phyloP scores from a whole-genome alignment of 108 stramenopile genomes.

The Schizochytrium sp. region DNA sequence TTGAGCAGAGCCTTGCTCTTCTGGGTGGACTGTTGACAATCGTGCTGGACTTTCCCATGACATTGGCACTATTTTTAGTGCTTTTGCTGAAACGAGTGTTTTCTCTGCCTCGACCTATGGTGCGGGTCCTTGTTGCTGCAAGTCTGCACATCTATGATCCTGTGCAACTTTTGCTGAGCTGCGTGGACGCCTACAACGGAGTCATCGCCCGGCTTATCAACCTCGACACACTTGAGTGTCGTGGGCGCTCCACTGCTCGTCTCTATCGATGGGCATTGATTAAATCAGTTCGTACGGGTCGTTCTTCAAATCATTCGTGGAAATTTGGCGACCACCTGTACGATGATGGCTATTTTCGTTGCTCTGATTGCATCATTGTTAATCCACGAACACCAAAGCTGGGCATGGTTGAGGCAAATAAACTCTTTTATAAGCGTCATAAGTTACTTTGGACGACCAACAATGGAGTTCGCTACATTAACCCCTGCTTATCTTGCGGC shows the following conservation, averaged over 20 bases:
- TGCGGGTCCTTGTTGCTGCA: background rate
- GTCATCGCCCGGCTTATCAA: background rate
- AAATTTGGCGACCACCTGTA: conserved; percentile 39
- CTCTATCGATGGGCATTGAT: conserved; percentile 30
- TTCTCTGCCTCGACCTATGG: background rate
- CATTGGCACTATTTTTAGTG: background rate
- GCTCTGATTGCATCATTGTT: conserved; percentile 46
- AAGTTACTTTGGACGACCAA: background rate
- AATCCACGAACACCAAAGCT: conserved; percentile 6
- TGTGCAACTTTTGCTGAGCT: background rate
- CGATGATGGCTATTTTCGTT: conserved; percentile 54
- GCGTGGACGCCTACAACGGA: conserved; percentile 13
- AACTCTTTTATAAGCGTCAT: conserved; percentile 9
- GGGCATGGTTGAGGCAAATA: conserved; percentile 1
- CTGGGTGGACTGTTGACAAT: conserved; percentile 26
- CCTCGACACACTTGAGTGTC: conserved; percentile 56
- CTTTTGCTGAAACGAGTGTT: background rate
- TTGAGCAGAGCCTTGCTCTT: conserved; percentile 18
- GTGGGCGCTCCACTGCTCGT: conserved; percentile 35
- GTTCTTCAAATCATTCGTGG: conserved; percentile 41
- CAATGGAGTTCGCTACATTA: background rate
- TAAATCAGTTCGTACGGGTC: conserved; percentile 27
- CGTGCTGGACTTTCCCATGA: background rate
- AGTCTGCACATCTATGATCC: conserved; percentile 5
- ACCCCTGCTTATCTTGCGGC: conserved; percentile 5